Evolutionary conservation across 2,329 filamentous ascomycete species (phyloP), one percentile per base, ranked within the genome.

Genomic region (Aspergillus ustus): DNA sequence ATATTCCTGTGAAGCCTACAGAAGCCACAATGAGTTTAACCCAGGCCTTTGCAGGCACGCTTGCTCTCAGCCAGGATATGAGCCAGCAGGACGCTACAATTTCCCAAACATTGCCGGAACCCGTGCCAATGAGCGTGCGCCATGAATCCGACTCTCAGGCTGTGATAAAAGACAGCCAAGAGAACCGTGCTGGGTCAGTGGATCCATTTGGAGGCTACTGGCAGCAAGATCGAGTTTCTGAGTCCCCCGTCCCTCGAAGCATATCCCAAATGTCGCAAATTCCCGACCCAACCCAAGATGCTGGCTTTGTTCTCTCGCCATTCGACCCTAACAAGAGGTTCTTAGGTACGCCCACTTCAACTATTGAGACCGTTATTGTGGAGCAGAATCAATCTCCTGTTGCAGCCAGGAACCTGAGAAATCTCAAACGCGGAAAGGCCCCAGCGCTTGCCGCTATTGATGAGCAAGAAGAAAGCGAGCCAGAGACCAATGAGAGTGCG

Each of bases 21-120:
- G 72, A 75, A 45, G 70, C 78, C 55, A 77, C 81, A 6, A 75
- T 96, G 46, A 91, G 92, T 9, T 83, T 97, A 49, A 96, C 92
- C 0, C 93, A 97, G 70, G 94, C 95, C 64, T 97, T 97, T 73
- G 91, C 91, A 5, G 92, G 92, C 13, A 97, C 93, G 1, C 90
- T 97, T 87, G 92, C 91, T 52, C 87, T 86, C 43, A 81, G 82
- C 62, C 78, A 83, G 52, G 73, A 74, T 2, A 75, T 76, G 17
- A 73, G 68, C 17, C 72, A 83, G 62, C 76, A 81, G 64, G 82
- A 85, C 63, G 85, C 84, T 9, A 78, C 80, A 20, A 82, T 85
- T 48, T 75, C 67, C 1, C 67, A 69, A 44, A 70, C 73, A 3
- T 72, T 85, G 20, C 83, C 85, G n/a, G 81, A 83, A 15, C 84